Percentiles rank a stretch among this genome's conserved stretches.
phyloP scores from a whole-genome alignment of 139 green algal species.

The Haematococcus lacustris region DNA sequence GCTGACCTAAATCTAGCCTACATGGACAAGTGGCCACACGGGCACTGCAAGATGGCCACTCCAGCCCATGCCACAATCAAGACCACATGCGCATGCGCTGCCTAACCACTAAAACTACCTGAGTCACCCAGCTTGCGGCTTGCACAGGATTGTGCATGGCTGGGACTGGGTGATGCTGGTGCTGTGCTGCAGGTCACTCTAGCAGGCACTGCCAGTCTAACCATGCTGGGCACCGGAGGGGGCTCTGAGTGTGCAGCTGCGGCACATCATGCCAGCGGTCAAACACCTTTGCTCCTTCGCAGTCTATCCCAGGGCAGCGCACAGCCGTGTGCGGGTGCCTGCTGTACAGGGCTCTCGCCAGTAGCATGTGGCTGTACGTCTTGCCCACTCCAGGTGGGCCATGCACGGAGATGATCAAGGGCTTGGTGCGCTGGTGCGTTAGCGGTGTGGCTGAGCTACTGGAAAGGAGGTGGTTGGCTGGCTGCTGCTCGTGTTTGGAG shows the following conservation, averaged over 20 bases:
- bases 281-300: constrained; percentile 16
- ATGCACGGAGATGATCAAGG: constrained; percentile 80
- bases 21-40: background rate
- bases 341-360: constrained; percentile 75
- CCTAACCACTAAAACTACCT: background rate
- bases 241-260: too few species aligned
- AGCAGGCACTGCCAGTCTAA: too few species aligned
- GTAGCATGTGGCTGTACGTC: constrained; percentile 66
- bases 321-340: constrained; percentile 8
- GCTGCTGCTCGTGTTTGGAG: background rate
- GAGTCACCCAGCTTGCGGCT: background rate
- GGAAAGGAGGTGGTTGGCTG: too few species aligned
- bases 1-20: background rate
- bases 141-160: background rate
- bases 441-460: background rate
- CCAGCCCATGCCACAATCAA: too few species aligned
- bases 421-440: constrained; percentile 34
- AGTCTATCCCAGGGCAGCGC: constrained; percentile 27
- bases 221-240: too few species aligned
- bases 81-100: too few species aligned
- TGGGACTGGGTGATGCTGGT: background rate
- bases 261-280: background rate
- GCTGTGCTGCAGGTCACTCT: background rate
- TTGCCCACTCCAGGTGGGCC: constrained; percentile 88
- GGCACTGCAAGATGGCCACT: too few species aligned